Base-by-base conservation (phyloP, 805 yeast genomes). In the Zygotorulaspora danielsina region DNA sequence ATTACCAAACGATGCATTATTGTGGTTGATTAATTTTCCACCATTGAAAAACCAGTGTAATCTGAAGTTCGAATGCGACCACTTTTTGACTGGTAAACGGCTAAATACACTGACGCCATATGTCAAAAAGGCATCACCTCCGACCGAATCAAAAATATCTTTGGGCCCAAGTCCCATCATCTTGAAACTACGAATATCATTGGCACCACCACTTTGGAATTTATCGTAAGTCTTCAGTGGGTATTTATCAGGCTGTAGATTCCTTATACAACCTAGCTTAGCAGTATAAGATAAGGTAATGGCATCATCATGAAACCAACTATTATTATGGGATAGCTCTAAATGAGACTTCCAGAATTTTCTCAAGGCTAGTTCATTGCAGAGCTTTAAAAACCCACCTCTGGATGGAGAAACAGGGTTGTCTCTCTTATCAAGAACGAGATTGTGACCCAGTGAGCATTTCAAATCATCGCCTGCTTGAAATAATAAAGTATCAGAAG, bases 171-270 rank as follows among this genome's bases (percentile, higher is more conserved):
- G 59, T 0, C 85, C 76, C 65, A 81, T 81, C 38, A 73, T 66
- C 22, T 75, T 69, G 54, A 83, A 85, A 1, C 89, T 87, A 41
- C 83, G 69, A 19, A 87, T 76, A 38, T 81, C 82, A 39, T 78
- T 73, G 10, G 79, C 75, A 0, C 96, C 96, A 12, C 96, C 95
- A 32, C 84, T 68, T 54, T 80, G 85, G 58, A 89, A 90, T 48
- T 84, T 73, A 60, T 90, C 98, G 55, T 81, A 73, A 20, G 81
- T 55, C 53, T 84, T 89, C 1, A 71, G 45, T 8, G 58, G 81
- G 55, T 39, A 63, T 39, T 45, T 53, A 43, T 38, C 49, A 8
- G 48, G 36, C 16, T 51, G 51, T 18, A 72, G 55, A 39, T 75
- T 66, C 41, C 67, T 63, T 19, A 85, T 65, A 39, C 70, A 67